phyloP scores from a whole-genome alignment of 225 moss, liverwort and hornwort species.

The Pseudoscleropodium purum region DNA sequence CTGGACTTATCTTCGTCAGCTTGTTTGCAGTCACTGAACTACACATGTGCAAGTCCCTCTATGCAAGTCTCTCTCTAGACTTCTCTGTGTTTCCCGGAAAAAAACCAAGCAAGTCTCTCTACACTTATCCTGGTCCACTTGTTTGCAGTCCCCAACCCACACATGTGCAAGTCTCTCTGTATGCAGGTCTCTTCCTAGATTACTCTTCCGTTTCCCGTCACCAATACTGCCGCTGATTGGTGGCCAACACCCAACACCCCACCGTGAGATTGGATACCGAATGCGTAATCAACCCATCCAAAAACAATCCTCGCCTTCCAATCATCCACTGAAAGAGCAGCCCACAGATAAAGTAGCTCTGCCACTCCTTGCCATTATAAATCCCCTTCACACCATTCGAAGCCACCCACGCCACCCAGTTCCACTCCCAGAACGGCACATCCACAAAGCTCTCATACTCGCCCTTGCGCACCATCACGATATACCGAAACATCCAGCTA shows the following conservation, averaged over 20 bases:
- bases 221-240: slow-evolving; percentile 78
- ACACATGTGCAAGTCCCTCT: not conserved
- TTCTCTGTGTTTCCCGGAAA: not conserved
- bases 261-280: slow-evolving; percentile 54
- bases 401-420: slow-evolving; percentile 56
- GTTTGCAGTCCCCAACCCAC: not conserved
- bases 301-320: slow-evolving; percentile 52
- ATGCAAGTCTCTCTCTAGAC: not conserved
- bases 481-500: slow-evolving; percentile 63
- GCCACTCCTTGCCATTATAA: slow-evolving; percentile 85
- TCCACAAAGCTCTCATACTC: slow-evolving; percentile 25
- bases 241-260: slow-evolving; percentile 62
- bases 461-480: slow-evolving; percentile 7
- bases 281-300: slow-evolving; percentile 69
- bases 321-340: slow-evolving; percentile 67
- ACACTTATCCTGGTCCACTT: not conserved
- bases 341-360: slow-evolving; percentile 51
- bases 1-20: not conserved
- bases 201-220: not conserved
- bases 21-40: not conserved
- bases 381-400: slow-evolving; percentile 51
- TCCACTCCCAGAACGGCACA: slow-evolving; percentile 61
- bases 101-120: not conserved
- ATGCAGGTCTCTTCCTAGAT: not conserved
- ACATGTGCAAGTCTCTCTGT: not conserved